Percentiles rank a stretch among this genome's conserved stretches.
These are phyloP conservation scores for Chrysoporthe puriensis DNA, from an alignment of 2,329 filamentous ascomycete genomes.

Conservation along the genomic window DNA sequence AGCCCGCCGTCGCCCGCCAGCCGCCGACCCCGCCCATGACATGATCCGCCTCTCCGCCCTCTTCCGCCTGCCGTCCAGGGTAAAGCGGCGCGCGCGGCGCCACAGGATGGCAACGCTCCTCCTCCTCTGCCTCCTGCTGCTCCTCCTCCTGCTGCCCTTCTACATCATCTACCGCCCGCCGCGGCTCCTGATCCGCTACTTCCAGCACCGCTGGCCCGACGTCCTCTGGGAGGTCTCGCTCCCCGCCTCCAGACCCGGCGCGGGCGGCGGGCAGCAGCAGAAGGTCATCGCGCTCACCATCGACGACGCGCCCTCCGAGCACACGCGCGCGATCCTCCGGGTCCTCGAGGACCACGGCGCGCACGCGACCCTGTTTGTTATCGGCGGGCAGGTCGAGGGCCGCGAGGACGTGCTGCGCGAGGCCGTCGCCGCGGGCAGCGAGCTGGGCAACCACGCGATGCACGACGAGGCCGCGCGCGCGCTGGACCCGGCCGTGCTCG, in stretches of 20 bases:
- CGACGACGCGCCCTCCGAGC: slow-evolving; percentile 79
- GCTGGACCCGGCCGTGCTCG: slow-evolving; percentile 62
- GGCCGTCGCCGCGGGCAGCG: slow-evolving; percentile 65
- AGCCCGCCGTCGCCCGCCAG: not conserved
- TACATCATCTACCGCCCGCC: slow-evolving; percentile 86
- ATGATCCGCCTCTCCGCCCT: slow-evolving; percentile 44
- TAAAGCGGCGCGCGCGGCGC: slow-evolving; percentile 60
- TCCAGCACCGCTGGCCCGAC: slow-evolving; percentile 73
- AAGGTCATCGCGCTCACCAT: slow-evolving; percentile 82
- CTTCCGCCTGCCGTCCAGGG: slow-evolving; percentile 59
- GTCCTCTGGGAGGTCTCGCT: slow-evolving; percentile 72
- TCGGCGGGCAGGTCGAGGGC: slow-evolving; percentile 71
- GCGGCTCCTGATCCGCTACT: slow-evolving; percentile 67
- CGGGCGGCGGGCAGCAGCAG: not conserved
- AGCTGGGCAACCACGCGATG: slow-evolving; percentile 89
- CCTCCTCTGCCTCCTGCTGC: slow-evolving; percentile 44
- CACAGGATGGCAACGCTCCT: slow-evolving; percentile 61
- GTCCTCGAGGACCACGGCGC: slow-evolving; percentile 69
- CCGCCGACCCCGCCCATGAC: slow-evolving; percentile 16
- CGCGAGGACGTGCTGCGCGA: slow-evolving; percentile 58
- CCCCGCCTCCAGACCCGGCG: slow-evolving; percentile 39
- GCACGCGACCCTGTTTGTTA: slow-evolving; percentile 85
- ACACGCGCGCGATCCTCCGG: slow-evolving; percentile 72
- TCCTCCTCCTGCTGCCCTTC: slow-evolving; percentile 47
- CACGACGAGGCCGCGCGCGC: slow-evolving; percentile 75